Evolutionary conservation across 352 stramenopile genomes (phyloP).

Genomic region (Phytophthora lateralis): DNA sequence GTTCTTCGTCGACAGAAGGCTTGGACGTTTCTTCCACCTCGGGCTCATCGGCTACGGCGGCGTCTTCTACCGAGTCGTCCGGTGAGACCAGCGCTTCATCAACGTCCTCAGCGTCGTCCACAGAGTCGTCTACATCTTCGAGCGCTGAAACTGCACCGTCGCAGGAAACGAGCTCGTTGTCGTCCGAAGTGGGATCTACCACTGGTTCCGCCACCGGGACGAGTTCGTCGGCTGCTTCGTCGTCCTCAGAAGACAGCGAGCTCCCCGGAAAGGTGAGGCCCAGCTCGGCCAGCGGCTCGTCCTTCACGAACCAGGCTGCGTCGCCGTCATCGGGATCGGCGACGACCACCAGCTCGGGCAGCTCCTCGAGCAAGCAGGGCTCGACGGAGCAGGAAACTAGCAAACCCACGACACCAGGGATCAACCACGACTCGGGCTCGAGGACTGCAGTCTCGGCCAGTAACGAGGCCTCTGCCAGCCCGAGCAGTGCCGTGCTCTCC

Average conservation of each 20-base stretch:
- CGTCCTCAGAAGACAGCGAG: constrained; percentile 10
- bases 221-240: constrained; percentile 12
- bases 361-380: constrained; percentile 7
- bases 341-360: constrained; percentile 4
- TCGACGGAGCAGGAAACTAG: constrained; percentile 16
- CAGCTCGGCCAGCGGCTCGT: constrained; percentile 37
- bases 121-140: not conserved
- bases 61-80: constrained; percentile 15
- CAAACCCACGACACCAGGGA: constrained; percentile 4
- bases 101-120: not conserved
- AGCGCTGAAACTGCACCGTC: not conserved
- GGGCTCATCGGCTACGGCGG: constrained; percentile 1
- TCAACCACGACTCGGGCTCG: constrained; percentile 3
- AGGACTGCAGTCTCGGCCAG: constrained; percentile 44
- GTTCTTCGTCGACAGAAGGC: constrained; percentile 7
- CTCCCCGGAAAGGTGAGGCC: constrained; percentile 38
- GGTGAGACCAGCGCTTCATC: constrained; percentile 1
- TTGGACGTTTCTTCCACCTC: constrained; percentile 3
- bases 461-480: constrained; percentile 37
- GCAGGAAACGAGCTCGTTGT: constrained; percentile 9
- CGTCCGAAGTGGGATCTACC: constrained; percentile 6
- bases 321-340: constrained; percentile 20
- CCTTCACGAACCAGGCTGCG: constrained; percentile 36
- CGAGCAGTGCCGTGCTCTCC: constrained; percentile 31
- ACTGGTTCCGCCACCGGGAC: constrained; percentile 15